phyloP scores from a whole-genome alignment of 371 early-diverging fungal species.

The Dichotomocladium elegans region DNA sequence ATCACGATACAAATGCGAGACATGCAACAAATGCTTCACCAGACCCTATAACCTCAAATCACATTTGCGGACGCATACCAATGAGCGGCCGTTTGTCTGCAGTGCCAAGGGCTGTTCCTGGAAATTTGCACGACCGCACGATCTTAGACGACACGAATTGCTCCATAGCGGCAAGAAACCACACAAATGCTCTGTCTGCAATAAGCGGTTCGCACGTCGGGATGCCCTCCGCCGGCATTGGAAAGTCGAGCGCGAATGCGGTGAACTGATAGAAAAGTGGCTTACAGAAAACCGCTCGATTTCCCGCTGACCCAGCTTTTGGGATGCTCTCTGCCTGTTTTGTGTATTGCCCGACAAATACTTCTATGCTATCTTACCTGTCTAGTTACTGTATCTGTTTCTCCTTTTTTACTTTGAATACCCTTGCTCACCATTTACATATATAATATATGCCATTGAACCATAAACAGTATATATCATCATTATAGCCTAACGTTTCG shows the following conservation, averaged over 20 bases:
- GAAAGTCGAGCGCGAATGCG: constrained; percentile 34
- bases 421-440: too few species aligned
- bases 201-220: constrained; percentile 64
- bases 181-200: constrained; percentile 54
- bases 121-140: constrained; percentile 74
- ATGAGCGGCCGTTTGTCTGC: constrained; percentile 65
- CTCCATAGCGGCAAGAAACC: constrained; percentile 61
- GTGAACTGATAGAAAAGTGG: too few species aligned
- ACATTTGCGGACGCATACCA: constrained; percentile 65
- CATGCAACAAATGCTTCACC: constrained; percentile 63
- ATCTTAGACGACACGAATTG: constrained; percentile 68
- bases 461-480: too few species aligned
- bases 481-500: too few species aligned
- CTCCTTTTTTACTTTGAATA: too few species aligned
- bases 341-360: too few species aligned
- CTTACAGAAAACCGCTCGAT: too few species aligned
- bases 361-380: too few species aligned
- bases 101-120: constrained; percentile 40
- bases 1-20: constrained; percentile 13
- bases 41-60: constrained; percentile 75
- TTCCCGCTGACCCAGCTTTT: too few species aligned
- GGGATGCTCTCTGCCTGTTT: too few species aligned
- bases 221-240: constrained; percentile 67
- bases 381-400: too few species aligned
- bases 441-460: too few species aligned